Conservation (phyloP, 2,329 filamentous ascomycete genomes). For the Albifimbria verrucaria region DNA sequence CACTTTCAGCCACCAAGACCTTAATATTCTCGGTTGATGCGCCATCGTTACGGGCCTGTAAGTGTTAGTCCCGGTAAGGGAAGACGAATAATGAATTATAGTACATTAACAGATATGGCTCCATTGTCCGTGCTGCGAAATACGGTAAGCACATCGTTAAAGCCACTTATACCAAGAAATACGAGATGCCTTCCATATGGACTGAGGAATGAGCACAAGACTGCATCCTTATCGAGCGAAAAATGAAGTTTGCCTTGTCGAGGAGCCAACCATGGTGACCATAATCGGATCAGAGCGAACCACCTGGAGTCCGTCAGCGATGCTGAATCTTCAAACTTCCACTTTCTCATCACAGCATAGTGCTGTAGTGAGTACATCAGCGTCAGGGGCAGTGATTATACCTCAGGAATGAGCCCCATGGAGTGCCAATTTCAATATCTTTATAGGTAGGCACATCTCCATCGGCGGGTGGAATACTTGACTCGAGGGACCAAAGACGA, state of each 20-base stretch:
- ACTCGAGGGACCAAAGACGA: slow-evolving; percentile 66
- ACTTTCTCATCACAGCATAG: too few species aligned
- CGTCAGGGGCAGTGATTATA: too few species aligned
- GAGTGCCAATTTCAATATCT: slow-evolving; percentile 57
- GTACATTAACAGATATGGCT: slow-evolving; percentile 63
- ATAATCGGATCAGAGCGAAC: slow-evolving; percentile 78
- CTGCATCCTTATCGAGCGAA: slow-evolving; percentile 69
- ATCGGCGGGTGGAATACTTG: slow-evolving; percentile 52
- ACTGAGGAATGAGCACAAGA: slow-evolving; percentile 76
- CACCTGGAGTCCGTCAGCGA: slow-evolving; percentile 47
- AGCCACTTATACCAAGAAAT: slow-evolving; percentile 72
- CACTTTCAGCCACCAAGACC: slow-evolving; percentile 68
- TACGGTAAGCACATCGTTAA: slow-evolving; percentile 66
- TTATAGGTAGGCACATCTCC: slow-evolving; percentile 56
- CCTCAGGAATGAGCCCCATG: slow-evolving; percentile 54
- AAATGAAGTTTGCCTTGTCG: slow-evolving; percentile 71
- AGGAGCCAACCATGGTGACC: slow-evolving; percentile 85
- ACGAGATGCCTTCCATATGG: slow-evolving; percentile 71
- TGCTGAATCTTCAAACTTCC: too few species aligned
- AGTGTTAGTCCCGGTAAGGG: slow-evolving; percentile 8
- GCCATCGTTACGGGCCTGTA: slow-evolving; percentile 64
- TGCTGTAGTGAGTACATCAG: too few species aligned
- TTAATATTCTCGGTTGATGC: slow-evolving; percentile 50
- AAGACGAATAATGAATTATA: slow-evolving; percentile 17
- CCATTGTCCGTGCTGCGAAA: slow-evolving; percentile 65